These are phyloP conservation scores for Schwanniomyces vanrijiae DNA, from an alignment of 805 yeast genomes.

Conservation along the genomic window DNA sequence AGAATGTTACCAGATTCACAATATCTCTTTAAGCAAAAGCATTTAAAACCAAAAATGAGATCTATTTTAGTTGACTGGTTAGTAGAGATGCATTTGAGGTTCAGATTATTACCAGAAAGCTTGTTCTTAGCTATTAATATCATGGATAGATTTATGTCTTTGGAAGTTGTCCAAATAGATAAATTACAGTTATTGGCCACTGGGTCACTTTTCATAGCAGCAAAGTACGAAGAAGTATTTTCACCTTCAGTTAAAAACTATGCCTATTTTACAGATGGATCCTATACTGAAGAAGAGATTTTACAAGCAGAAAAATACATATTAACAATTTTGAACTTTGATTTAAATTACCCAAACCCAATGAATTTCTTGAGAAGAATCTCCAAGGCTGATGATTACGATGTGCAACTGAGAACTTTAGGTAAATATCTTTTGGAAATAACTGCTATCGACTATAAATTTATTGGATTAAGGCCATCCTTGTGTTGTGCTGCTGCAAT, in stretches of 20 bases:
- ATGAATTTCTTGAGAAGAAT: constrained; percentile 86
- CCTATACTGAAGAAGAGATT: constrained; percentile 77
- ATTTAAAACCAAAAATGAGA: constrained; percentile 78
- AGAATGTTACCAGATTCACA: constrained; percentile 73
- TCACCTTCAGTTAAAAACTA: constrained; percentile 83
- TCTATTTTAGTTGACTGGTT: constrained; percentile 92
- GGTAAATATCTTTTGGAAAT: constrained; percentile 85
- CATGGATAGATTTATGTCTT: constrained; percentile 83
- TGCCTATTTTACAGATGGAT: constrained; percentile 86
- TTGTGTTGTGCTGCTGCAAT: constrained; percentile 84
- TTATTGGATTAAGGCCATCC: constrained; percentile 74
- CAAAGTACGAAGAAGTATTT: constrained; percentile 90
- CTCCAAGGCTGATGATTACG: constrained; percentile 89
- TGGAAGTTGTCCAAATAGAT: constrained; percentile 71
- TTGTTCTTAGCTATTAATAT: constrained; percentile 78
- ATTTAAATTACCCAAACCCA: constrained; percentile 83
- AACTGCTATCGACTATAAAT: constrained; percentile 70
- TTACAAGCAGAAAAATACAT: constrained; percentile 81
- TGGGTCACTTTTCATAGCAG: constrained; percentile 83
- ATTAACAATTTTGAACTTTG: constrained; percentile 67
- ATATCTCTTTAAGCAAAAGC: constrained; percentile 62
- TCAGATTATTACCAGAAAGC: constrained; percentile 83
- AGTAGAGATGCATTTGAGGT: constrained; percentile 82
- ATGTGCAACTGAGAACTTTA: constrained; percentile 76
- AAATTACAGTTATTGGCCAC: constrained; percentile 84